A percentile compares a stretch with the other conserved stretches of the same genome.
Evolutionary conservation across 371 early-diverging fungal genomes (phyloP).

Genomic region (Syncephalastrum contaminatum): DNA sequence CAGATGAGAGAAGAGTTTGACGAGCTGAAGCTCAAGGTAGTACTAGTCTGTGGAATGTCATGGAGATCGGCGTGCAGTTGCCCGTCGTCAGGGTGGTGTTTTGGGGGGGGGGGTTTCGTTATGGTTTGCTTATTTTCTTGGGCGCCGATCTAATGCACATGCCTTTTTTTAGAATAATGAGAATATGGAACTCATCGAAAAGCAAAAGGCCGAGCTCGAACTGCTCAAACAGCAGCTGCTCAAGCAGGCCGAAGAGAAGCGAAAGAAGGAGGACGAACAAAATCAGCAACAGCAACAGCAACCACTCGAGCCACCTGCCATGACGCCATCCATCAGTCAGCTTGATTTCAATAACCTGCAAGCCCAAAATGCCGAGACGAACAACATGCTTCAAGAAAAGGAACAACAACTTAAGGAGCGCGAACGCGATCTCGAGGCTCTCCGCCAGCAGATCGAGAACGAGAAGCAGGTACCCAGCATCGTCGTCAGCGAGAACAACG

Average conservation of each 20-base stretch:
- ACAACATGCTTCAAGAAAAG: conserved; percentile 19
- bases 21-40: conserved; percentile 30
- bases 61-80: too few relatives aligned
- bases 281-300: background rate
- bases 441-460: conserved; percentile 28
- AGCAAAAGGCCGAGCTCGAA: conserved; percentile 58
- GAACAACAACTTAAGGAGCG: conserved; percentile 27
- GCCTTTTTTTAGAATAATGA: conserved; percentile 33
- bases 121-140: too few relatives aligned
- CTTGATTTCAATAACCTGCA: conserved; percentile 17
- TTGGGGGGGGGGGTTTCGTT: too few relatives aligned
- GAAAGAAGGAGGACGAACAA: background rate
- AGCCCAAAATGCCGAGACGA: conserved; percentile 17
- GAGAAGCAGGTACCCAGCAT: conserved; percentile 28
- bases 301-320: conserved; percentile 3
- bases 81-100: too few relatives aligned
- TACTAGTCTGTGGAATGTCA: too few relatives aligned
- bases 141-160: too few relatives aligned
- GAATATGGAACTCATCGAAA: conserved; percentile 41
- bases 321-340: conserved; percentile 18
- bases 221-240: conserved; percentile 23
- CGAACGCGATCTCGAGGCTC: conserved; percentile 36
- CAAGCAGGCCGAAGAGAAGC: conserved; percentile 10
- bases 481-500: conserved; percentile 15
- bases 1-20: conserved; percentile 34